Conservation (phyloP, 495 filamentous ascomycete species). For the Penicillium daleae region DNA sequence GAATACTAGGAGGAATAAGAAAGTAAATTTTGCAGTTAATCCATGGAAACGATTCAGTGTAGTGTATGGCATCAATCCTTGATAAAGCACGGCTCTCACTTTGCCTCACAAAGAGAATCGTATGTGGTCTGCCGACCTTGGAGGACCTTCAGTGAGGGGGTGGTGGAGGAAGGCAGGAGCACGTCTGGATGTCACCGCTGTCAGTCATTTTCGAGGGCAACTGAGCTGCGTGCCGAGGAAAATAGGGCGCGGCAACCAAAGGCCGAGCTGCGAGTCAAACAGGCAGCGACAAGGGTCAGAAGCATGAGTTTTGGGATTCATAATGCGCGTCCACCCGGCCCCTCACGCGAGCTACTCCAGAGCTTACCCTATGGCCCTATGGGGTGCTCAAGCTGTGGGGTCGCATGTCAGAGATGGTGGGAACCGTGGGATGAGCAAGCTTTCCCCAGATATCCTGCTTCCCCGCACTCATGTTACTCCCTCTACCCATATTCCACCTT, state of each 20-base stretch:
- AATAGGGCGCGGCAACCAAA: not conserved
- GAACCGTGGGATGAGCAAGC: not conserved
- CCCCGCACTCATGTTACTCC: not conserved
- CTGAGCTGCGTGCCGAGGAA: not conserved
- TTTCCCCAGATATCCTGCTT: not conserved
- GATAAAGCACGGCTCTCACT: not conserved
- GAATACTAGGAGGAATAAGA: not conserved
- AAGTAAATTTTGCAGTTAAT: not conserved
- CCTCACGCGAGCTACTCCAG: not conserved
- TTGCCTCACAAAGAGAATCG: no score
- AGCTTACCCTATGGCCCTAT: no score
- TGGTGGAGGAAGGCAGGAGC: not conserved
- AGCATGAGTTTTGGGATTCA: not conserved
- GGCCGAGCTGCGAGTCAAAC: not conserved
- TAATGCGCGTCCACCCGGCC: not conserved
- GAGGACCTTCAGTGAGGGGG: not conserved
- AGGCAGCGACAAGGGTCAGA: not conserved
- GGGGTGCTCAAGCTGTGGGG: not conserved
- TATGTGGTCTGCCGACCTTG: not conserved
- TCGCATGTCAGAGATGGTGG: not conserved
- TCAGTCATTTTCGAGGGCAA: not conserved
- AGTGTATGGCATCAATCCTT: not conserved
- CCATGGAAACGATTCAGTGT: not conserved
- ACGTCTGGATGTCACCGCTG: not conserved
- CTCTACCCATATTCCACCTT: no score